Conservation (phyloP, 75 land plant species). For the Azolla pinnata region DNA sequence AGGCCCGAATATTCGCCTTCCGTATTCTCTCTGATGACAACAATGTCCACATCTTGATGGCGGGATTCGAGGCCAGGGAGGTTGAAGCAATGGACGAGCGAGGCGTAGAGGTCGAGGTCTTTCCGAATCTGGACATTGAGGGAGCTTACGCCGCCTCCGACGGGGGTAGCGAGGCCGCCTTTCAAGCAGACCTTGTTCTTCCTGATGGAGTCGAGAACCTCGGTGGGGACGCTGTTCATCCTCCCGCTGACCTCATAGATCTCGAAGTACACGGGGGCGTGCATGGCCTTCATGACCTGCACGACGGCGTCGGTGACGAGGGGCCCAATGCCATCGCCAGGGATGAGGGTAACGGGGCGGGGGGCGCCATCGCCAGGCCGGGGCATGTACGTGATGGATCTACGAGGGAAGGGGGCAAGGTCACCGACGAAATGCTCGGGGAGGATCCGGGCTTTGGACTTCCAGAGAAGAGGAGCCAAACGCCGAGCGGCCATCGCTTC, state of each 20-base stretch:
- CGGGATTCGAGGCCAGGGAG: conserved; percentile 57
- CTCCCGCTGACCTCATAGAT: conserved; percentile 49
- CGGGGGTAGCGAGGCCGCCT: conserved; percentile 64
- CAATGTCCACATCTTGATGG: conserved; percentile 69
- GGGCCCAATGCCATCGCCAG: conserved; percentile 77
- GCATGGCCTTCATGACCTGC: conserved; percentile 76
- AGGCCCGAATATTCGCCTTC: conserved; percentile 81
- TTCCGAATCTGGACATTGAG: conserved; percentile 65
- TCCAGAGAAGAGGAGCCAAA: too few relatives aligned
- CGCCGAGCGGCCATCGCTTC: too few relatives aligned
- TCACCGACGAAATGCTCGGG: too few relatives aligned
- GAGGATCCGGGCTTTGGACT: too few relatives aligned
- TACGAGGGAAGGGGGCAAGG: not conserved
- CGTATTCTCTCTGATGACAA: conserved; percentile 74
- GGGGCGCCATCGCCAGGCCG: conserved; percentile 78
- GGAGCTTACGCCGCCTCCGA: conserved; percentile 71
- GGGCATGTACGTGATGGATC: conserved; percentile 72
- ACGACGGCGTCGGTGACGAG: conserved; percentile 67
- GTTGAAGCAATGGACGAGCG: conserved; percentile 65
- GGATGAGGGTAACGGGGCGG: conserved; percentile 57
- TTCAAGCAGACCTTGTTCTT: conserved; percentile 67
- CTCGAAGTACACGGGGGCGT: conserved; percentile 69
- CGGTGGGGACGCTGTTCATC: conserved; percentile 54
- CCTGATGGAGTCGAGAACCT: conserved; percentile 53
- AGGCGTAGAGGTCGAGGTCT: conserved; percentile 65